phyloP scores from a whole-genome alignment of 306 rosid species.

The Luffa aegyptiaca region DNA sequence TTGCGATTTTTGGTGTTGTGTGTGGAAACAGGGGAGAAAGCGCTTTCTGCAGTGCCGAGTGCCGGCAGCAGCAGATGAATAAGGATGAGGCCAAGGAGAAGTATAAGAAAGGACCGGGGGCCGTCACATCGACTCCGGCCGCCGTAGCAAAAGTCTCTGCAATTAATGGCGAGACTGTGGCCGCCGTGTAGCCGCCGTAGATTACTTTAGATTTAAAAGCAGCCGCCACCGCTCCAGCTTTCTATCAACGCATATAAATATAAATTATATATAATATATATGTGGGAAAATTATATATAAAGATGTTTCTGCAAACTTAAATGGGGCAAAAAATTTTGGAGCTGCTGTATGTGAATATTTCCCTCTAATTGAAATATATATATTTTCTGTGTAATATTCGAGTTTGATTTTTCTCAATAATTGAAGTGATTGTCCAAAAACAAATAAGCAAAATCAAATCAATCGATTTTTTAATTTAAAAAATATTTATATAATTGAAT shows the following conservation, averaged over 20 bases:
- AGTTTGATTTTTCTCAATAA: not conserved
- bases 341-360: slow-evolving; percentile 3
- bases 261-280: not conserved
- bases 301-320: not conserved
- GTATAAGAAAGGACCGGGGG: slow-evolving; percentile 4
- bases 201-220: not conserved
- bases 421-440: not conserved
- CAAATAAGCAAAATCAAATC: not conserved
- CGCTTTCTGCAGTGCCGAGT: slow-evolving; percentile 13
- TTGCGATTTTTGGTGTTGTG: not conserved
- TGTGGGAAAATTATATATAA: not conserved
- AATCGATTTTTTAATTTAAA: not conserved
- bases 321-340: not conserved
- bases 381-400: not conserved
- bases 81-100: slow-evolving; percentile 8
- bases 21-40: slow-evolving; percentile 10
- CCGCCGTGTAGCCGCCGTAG: not conserved
- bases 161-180: slow-evolving; percentile 4
- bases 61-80: slow-evolving; percentile 13
- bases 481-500: not conserved
- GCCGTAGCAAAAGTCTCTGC: not conserved
- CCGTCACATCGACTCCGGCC: not conserved
- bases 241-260: not conserved
- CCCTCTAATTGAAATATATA: not conserved
- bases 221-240: not conserved